Evolutionary conservation across 257 asterid species (phyloP).

Genomic region (Datura wrightii): DNA sequence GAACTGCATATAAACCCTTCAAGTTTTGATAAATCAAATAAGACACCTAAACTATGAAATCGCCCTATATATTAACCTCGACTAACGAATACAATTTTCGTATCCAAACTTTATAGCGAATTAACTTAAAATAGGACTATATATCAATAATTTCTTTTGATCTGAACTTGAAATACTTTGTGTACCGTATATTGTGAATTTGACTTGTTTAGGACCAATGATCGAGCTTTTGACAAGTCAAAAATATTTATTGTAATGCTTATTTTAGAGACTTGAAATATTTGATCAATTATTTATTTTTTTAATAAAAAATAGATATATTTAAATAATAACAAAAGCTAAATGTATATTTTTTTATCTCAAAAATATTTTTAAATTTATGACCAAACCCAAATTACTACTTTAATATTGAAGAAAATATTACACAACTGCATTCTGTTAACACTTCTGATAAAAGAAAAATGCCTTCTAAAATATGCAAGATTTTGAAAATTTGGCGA

Average conservation of each 20-base stretch:
- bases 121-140: background rate
- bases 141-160: background rate
- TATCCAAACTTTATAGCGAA: background rate
- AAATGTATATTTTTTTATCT: background rate
- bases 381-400: background rate
- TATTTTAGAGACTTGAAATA: background rate
- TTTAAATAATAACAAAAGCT: background rate
- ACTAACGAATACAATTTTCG: background rate
- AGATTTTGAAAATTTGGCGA: no score
- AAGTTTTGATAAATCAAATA: background rate
- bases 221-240: background rate
- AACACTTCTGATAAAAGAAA: no score
- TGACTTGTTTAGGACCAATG: background rate
- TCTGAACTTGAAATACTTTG: background rate
- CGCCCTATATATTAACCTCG: background rate
- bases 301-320: no score
- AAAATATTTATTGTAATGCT: background rate
- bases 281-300: background rate
- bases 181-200: background rate
- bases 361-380: background rate
- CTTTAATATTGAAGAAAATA: background rate
- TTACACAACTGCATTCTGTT: no score
- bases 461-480: no score
- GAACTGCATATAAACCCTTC: background rate
- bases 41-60: background rate